These are phyloP conservation scores for Tetracladium setigerum DNA, from an alignment of 495 filamentous ascomycete genomes.

Conservation along the genomic window DNA sequence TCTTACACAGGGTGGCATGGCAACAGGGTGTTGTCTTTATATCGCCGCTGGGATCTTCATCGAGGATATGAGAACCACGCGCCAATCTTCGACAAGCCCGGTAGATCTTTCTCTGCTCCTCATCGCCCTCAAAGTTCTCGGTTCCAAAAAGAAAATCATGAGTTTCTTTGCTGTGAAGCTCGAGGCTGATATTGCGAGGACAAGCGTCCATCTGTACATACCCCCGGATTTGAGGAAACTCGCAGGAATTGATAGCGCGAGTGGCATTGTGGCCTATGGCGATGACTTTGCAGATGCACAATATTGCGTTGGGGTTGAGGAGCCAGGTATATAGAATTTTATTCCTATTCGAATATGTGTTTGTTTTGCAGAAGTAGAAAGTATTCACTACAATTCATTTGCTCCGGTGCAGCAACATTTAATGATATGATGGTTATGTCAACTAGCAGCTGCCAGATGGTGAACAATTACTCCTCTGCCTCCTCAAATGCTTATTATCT, in stretches of 20 bases:
- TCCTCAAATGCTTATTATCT: too few relatives aligned
- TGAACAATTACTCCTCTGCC: too few relatives aligned
- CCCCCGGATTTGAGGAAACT: not conserved
- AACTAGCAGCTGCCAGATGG: too few relatives aligned
- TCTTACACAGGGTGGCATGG: slow-evolving; percentile 74
- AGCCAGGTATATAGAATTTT: too few relatives aligned
- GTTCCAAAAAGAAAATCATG: not conserved
- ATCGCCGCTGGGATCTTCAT: slow-evolving; percentile 89
- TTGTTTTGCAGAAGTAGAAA: too few relatives aligned
- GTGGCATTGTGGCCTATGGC: not conserved
- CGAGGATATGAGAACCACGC: slow-evolving; percentile 72
- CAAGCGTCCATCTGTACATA: not conserved
- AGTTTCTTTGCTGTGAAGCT: not conserved
- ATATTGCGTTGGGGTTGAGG: too few relatives aligned
- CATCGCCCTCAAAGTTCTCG: not conserved
- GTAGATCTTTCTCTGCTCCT: slow-evolving; percentile 2
- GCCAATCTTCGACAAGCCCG: not conserved
- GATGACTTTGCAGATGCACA: slow-evolving; percentile 6
- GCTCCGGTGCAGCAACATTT: too few relatives aligned
- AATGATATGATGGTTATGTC: too few relatives aligned
- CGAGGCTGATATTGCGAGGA: not conserved
- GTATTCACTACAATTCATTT: too few relatives aligned
- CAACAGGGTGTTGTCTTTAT: slow-evolving; percentile 92
- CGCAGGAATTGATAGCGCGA: not conserved
- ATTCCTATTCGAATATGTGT: too few relatives aligned